Percentiles rank a stretch among this genome's conserved stretches.
These are phyloP conservation scores for Hortiboletus flavorubellus DNA, from an alignment of 768 basidiomycete genomes.

Conservation along the genomic window DNA sequence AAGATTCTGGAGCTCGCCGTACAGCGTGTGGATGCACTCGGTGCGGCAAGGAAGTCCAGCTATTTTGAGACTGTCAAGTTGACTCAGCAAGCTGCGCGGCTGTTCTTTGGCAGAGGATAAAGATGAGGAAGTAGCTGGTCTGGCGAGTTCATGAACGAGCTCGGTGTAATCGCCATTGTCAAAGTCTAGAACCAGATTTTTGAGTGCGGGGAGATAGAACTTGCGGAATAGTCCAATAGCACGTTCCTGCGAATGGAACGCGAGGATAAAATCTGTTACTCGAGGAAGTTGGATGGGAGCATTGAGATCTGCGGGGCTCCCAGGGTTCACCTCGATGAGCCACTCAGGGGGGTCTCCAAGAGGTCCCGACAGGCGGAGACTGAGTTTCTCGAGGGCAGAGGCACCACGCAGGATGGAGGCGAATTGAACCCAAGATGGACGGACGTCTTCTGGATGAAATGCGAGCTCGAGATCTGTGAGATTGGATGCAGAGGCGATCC, in stretches of 20 bases:
- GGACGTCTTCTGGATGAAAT: slow-evolving; percentile 59
- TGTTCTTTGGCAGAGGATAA: slow-evolving; percentile 36
- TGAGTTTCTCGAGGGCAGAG: slow-evolving; percentile 51
- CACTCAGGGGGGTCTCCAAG: slow-evolving; percentile 38
- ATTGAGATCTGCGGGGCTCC: slow-evolving; percentile 25
- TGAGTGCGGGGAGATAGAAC: slow-evolving; percentile 36
- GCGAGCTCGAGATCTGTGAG: slow-evolving; percentile 56
- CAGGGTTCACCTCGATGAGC: slow-evolving; percentile 20
- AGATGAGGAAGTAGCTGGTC: slow-evolving; percentile 21
- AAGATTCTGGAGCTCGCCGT: slow-evolving; percentile 47
- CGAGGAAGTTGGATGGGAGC: slow-evolving; percentile 27
- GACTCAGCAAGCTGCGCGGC: slow-evolving; percentile 37
- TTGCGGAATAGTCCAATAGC: slow-evolving; percentile 19
- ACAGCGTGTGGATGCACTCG: slow-evolving; percentile 36
- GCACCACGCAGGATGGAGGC: slow-evolving; percentile 48
- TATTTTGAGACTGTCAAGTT: slow-evolving; percentile 52
- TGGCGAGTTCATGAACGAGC: slow-evolving; percentile 42
- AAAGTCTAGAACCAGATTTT: slow-evolving; percentile 48
- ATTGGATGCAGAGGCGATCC: slow-evolving; percentile 22
- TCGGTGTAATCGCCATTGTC: slow-evolving; percentile 52
- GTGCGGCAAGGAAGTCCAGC: slow-evolving; percentile 44
- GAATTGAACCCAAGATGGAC: slow-evolving; percentile 57
- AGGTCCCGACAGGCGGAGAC: slow-evolving; percentile 58
- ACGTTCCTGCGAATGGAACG: slow-evolving; percentile 51
- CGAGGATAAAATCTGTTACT: slow-evolving; percentile 40